These are phyloP conservation scores for Exidia glandulosa DNA, from an alignment of 768 basidiomycete species.

Conservation along the genomic window DNA sequence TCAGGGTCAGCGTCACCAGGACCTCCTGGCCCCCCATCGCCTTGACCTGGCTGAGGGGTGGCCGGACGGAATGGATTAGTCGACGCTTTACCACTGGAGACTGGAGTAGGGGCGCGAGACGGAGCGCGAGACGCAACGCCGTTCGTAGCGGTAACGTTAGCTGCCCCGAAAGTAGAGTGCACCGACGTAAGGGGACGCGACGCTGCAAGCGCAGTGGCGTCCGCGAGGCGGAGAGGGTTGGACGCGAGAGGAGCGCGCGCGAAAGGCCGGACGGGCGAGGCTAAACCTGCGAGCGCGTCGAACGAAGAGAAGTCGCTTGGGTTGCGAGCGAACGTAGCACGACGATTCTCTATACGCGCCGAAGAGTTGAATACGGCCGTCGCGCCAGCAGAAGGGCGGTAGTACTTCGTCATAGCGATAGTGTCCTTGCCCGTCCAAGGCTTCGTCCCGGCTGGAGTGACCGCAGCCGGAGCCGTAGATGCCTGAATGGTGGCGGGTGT, in stretches of 20 bases:
- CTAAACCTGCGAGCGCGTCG: neutral
- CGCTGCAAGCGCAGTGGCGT: neutral
- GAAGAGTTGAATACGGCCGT: neutral
- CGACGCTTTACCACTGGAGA: too few species aligned
- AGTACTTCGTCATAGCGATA: neutral
- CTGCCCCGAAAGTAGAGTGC: too few species aligned
- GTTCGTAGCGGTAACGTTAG: too few species aligned
- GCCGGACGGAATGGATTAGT: too few species aligned
- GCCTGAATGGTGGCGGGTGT: too few species aligned
- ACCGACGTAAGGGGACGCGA: too few species aligned
- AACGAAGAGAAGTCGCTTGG: neutral
- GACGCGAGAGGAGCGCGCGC: neutral
- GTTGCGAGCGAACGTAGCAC: neutral
- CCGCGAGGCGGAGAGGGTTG: neutral
- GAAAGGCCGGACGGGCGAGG: neutral
- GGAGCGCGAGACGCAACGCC: too few species aligned
- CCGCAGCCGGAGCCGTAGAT: too few species aligned
- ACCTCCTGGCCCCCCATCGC: too few species aligned
- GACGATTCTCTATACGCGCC: neutral
- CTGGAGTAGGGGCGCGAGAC: too few species aligned
- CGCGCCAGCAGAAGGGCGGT: neutral
- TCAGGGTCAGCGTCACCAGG: neutral
- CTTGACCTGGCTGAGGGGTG: too few species aligned
- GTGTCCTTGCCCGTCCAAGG: neutral
- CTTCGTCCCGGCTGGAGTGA: too few species aligned